Conservation (phyloP, 2,329 filamentous ascomycete genomes). For the Paecilomyces formosus region DNA sequence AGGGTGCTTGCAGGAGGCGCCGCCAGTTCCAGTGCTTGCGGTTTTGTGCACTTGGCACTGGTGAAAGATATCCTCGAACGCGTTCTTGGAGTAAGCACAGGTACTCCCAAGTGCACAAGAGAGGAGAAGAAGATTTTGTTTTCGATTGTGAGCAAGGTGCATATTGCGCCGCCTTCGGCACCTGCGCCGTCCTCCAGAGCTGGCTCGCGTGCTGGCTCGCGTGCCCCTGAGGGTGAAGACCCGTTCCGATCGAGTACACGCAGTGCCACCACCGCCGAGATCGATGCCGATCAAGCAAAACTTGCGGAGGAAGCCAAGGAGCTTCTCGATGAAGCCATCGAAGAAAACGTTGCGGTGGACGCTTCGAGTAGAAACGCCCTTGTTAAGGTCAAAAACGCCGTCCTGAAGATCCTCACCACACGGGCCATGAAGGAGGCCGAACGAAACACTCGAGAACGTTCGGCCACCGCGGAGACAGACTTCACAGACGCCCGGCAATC, state of each 20-base stretch:
- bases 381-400: slow-evolving; percentile 38
- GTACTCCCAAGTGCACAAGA: slow-evolving; percentile 35
- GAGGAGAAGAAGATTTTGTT: slow-evolving; percentile 82
- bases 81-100: slow-evolving; percentile 46
- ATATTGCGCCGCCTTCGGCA: slow-evolving; percentile 61
- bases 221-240: slow-evolving; percentile 21
- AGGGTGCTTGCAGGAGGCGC: slow-evolving; percentile 42
- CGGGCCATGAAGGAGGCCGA: slow-evolving; percentile 21
- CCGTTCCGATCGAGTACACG: slow-evolving; percentile 23
- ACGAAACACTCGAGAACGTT: slow-evolving; percentile 22
- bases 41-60: slow-evolving; percentile 73
- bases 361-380: slow-evolving; percentile 38
- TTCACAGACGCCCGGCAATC: slow-evolving; percentile 20
- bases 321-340: slow-evolving; percentile 50
- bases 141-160: slow-evolving; percentile 71
- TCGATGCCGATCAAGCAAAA: slow-evolving; percentile 45
- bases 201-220: slow-evolving; percentile 7
- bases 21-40: slow-evolving; percentile 51
- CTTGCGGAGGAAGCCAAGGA: slow-evolving; percentile 50
- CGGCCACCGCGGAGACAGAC: slow-evolving; percentile 23
- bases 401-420: slow-evolving; percentile 39
- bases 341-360: slow-evolving; percentile 34
- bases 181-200: slow-evolving; percentile 43
- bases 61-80: slow-evolving; percentile 71
- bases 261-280: slow-evolving; percentile 30